Evolutionary conservation across 768 basidiomycete species (phyloP).

Genomic region (Panus rudis): DNA sequence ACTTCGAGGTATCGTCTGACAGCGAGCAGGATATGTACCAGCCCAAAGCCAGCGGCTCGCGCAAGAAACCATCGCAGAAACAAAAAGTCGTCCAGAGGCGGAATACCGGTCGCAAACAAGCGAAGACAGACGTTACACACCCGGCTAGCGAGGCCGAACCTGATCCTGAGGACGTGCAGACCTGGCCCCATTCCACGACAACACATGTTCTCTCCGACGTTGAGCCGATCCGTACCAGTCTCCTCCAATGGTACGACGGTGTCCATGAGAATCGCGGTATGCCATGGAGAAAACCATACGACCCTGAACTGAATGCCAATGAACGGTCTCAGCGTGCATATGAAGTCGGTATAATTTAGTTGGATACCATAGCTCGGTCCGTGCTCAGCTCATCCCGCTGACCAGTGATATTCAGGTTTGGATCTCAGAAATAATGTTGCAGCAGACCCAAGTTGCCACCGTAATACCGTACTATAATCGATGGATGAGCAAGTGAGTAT

Average conservation of each 20-base stretch:
- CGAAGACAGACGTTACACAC: not conserved
- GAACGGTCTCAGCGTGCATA: constrained; percentile 83
- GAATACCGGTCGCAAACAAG: not conserved
- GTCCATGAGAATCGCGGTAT: constrained; percentile 69
- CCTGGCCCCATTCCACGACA: constrained; percentile 34
- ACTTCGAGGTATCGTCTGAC: not conserved
- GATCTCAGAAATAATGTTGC: constrained; percentile 92
- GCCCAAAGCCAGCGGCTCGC: not conserved
- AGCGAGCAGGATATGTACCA: not conserved
- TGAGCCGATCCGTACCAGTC: constrained; percentile 36
- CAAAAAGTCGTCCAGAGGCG: not conserved
- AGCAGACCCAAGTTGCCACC: constrained; percentile 90
- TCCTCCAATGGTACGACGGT: constrained; percentile 65
- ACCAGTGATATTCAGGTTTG: constrained; percentile 49
- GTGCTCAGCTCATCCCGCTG: not conserved
- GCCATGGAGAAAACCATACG: constrained; percentile 85
- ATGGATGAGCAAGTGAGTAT: constrained; percentile 74
- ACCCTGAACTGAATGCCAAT: constrained; percentile 42
- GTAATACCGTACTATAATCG: constrained; percentile 91
- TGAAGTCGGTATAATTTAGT: constrained; percentile 53
- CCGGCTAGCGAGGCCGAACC: not conserved
- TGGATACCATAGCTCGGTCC: no score
- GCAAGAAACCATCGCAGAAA: not conserved
- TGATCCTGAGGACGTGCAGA: not conserved
- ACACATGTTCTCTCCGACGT: constrained; percentile 41